Percentiles rank a stretch among this genome's conserved stretches.
Conservation (phyloP, 176 grass and related monocot species). For the Calamus simplicifolius region DNA sequence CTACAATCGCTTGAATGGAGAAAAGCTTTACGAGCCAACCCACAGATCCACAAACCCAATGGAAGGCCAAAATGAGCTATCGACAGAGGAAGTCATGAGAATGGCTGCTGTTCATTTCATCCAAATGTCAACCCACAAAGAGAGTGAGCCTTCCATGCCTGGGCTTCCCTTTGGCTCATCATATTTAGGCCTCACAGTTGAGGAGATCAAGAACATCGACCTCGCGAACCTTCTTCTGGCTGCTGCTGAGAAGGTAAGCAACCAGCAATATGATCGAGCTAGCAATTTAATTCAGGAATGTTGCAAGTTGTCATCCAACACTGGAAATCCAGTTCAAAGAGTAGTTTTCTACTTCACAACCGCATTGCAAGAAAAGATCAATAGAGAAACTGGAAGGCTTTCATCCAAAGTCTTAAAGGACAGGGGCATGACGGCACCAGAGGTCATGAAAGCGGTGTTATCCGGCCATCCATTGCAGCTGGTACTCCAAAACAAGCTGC, state of each 20-base stretch:
- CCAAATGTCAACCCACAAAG: not conserved
- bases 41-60: not conserved
- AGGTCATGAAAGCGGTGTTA: not conserved
- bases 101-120: not conserved
- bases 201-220: not conserved
- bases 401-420: not conserved
- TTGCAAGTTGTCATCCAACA: not conserved
- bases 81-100: slow-evolving; percentile 1
- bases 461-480: not conserved
- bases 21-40: too few species aligned
- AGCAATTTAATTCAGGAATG: not conserved
- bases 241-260: slow-evolving; percentile 5
- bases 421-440: not conserved
- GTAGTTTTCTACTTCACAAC: not conserved
- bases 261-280: not conserved
- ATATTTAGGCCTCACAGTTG: too few species aligned
- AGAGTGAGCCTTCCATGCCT: not conserved
- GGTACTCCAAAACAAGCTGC: not conserved
- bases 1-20: too few species aligned
- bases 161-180: too few species aligned
- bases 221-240: not conserved
- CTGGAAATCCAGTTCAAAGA: slow-evolving; percentile 6
- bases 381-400: not conserved
- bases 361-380: not conserved
- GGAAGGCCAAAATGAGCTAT: not conserved